These are phyloP conservation scores for Apiotrichum laibachii DNA, from an alignment of 1,284 basidiomycete species.

Conservation along the genomic window DNA sequence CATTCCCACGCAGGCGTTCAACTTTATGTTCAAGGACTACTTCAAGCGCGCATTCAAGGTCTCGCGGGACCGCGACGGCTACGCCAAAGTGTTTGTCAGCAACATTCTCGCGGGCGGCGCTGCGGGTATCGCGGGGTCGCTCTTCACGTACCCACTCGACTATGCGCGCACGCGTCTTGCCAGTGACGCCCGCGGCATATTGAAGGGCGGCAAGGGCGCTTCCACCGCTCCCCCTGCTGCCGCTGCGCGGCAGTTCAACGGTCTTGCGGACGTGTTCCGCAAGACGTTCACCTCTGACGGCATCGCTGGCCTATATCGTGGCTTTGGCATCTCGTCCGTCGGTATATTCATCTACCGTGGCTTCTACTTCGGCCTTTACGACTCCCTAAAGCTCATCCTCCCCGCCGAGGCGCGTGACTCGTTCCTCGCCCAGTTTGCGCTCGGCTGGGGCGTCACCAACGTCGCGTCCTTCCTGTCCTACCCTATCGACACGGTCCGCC, in stretches of 20 bases:
- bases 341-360: constrained; percentile 65
- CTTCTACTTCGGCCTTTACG: constrained; percentile 57
- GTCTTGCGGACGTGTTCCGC: constrained; percentile 83
- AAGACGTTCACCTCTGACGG: constrained; percentile 60
- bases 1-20: constrained; percentile 57
- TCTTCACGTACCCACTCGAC: constrained; percentile 97
- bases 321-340: constrained; percentile 62
- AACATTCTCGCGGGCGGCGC: constrained; percentile 90
- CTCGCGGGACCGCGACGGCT: constrained; percentile 50
- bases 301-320: constrained; percentile 60
- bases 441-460: constrained; percentile 60
- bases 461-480: constrained; percentile 63
- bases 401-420: constrained; percentile 59
- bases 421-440: constrained; percentile 63
- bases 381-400: constrained; percentile 60
- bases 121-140: constrained; percentile 88
- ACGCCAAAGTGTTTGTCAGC: constrained; percentile 58
- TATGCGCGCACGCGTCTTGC: constrained; percentile 97
- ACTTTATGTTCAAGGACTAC: constrained; percentile 54
- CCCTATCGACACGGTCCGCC: constrained; percentile 65
- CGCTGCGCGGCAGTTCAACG: constrained; percentile 79
- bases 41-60: constrained; percentile 57
- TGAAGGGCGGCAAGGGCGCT: constrained; percentile 60
- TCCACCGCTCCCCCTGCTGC: too few species aligned
- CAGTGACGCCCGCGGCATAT: constrained; percentile 87